Conservation (phyloP, 2,329 filamentous ascomycete species). For the Beauveria pseudobassiana region DNA sequence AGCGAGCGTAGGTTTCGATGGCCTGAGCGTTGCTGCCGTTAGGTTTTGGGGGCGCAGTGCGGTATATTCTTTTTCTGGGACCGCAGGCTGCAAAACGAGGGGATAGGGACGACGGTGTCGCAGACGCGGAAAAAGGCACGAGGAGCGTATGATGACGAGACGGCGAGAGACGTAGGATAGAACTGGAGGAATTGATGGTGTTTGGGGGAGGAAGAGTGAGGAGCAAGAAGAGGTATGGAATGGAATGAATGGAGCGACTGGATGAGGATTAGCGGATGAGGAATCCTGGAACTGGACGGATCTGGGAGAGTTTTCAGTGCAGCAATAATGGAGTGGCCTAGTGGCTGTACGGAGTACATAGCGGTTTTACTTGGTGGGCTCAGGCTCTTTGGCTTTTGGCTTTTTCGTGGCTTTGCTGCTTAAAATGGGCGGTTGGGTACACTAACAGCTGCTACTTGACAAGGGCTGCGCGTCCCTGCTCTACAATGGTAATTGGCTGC, state of each 20-base stretch:
- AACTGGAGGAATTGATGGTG: neutral
- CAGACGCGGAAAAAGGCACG: neutral
- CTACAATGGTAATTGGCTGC: too few species aligned
- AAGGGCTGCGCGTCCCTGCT: neutral
- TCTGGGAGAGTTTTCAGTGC: neutral
- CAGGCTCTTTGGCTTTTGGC: too few species aligned
- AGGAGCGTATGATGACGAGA: neutral
- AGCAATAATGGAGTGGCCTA: neutral
- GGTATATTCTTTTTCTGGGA: neutral
- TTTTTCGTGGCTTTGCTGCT: neutral
- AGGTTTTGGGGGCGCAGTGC: neutral
- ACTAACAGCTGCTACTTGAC: neutral
- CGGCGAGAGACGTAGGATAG: neutral
- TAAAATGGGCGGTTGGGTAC: neutral
- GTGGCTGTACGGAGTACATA: neutral
- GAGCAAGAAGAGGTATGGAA: neutral
- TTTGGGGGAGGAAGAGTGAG: neutral
- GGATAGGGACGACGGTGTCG: neutral
- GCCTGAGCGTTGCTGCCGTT: neutral
- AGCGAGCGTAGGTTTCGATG: neutral
- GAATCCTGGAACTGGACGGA: conserved; percentile 2
- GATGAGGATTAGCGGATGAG: conserved; percentile 2
- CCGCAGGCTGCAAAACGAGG: conserved; percentile 1
- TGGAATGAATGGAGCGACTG: neutral
- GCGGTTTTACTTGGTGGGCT: too few species aligned